Conservation (phyloP, 164 flowering plant species). For the Chimonanthus salicifolius region DNA sequence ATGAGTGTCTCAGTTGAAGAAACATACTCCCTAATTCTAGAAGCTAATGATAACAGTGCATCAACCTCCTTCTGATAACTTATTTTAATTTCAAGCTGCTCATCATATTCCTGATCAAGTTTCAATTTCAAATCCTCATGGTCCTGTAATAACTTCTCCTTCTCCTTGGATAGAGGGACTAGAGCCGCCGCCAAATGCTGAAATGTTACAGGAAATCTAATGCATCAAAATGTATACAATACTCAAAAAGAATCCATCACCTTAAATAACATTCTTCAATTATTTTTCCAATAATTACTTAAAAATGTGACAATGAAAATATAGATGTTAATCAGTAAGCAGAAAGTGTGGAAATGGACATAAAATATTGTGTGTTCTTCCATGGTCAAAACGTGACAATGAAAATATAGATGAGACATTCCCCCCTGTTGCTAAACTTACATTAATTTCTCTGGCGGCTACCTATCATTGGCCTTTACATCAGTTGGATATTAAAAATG, state of each 20-base stretch:
- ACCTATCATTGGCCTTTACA: no score
- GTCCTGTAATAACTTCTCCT: conserved; percentile 47
- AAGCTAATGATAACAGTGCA: conserved; percentile 29
- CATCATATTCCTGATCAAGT: conserved; percentile 48
- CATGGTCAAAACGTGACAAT: no score
- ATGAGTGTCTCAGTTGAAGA: conserved; percentile 17
- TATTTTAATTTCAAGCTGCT: conserved; percentile 43
- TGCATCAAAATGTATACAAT: not conserved
- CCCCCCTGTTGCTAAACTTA: no score
- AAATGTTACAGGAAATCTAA: conserved; percentile 15
- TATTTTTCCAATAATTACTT: not conserved
- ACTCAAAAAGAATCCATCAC: not conserved
- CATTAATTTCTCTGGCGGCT: no score
- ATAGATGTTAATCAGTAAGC: not conserved
- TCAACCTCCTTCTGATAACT: conserved; percentile 59
- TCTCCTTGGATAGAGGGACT: conserved; percentile 59
- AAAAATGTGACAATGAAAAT: not conserved
- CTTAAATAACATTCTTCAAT: not conserved
- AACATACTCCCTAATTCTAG: conserved; percentile 75
- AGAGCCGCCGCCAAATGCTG: conserved; percentile 78
- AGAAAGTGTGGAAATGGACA: not conserved
- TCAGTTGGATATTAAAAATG: no score
- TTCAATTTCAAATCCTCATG: conserved; percentile 54
- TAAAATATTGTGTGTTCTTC: no score
- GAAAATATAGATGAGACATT: no score